Conservation (phyloP, 2,329 filamentous ascomycete species). For the Aspergillus uvarum region DNA sequence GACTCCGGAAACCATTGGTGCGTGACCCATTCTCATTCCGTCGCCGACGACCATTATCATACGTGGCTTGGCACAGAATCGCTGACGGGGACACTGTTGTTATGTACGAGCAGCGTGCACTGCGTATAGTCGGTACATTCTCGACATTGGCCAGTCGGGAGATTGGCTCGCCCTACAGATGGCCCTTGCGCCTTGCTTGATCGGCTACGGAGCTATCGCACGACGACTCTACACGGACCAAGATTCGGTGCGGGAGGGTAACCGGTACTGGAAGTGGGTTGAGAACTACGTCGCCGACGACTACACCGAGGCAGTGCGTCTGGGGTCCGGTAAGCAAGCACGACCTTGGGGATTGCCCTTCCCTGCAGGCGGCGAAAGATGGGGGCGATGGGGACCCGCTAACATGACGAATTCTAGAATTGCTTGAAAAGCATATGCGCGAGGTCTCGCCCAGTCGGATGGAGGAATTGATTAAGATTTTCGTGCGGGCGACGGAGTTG, state of each 20-base stretch:
- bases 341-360: neutral
- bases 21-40: neutral
- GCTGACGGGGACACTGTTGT: slow-evolving; percentile 5
- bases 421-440: slow-evolving; percentile 74
- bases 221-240: slow-evolving; percentile 65
- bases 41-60: neutral
- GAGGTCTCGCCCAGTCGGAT: slow-evolving; percentile 71
- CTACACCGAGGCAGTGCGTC: slow-evolving; percentile 69
- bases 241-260: slow-evolving; percentile 61
- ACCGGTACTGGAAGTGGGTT: slow-evolving; percentile 87
- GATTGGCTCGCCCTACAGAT: slow-evolving; percentile 87
- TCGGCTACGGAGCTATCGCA: slow-evolving; percentile 85
- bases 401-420: slow-evolving; percentile 46
- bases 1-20: slow-evolving; percentile 73
- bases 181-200: slow-evolving; percentile 78
- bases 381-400: slow-evolving; percentile 1
- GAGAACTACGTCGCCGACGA: slow-evolving; percentile 82
- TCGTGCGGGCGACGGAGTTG: slow-evolving; percentile 81
- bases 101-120: slow-evolving; percentile 65
- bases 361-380: neutral
- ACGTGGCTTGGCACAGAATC: neutral
- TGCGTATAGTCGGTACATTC: slow-evolving; percentile 80
- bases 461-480: slow-evolving; percentile 80
- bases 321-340: slow-evolving; percentile 62
- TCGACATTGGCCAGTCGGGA: slow-evolving; percentile 83